Evolutionary conservation across 345 rosid species (phyloP).

Genomic region (Anastatica hierochuntica): DNA sequence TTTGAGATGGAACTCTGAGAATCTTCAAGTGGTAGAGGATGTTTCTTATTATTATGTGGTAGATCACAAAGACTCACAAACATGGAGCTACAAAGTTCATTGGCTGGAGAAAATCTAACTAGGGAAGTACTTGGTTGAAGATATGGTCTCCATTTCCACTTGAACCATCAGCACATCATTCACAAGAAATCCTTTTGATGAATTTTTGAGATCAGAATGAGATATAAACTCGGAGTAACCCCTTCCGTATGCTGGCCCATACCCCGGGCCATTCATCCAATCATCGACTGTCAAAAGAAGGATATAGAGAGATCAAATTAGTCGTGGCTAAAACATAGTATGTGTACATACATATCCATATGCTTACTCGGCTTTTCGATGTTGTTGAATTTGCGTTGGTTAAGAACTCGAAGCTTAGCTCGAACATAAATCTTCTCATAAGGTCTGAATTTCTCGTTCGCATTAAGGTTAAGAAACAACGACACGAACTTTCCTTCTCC

Average conservation of each 20-base stretch:
- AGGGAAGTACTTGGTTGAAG: constrained; percentile 6
- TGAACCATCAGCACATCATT: constrained; percentile 5
- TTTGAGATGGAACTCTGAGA: no score
- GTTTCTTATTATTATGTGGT: no score
- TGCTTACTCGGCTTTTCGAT: background rate
- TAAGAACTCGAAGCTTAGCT: constrained; percentile 10
- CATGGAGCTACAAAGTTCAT: background rate
- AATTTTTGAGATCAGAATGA: background rate
- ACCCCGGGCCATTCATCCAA: background rate
- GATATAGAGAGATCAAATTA: background rate
- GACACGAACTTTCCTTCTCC: constrained; percentile 6
- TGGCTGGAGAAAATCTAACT: background rate
- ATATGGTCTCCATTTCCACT: constrained; percentile 1
- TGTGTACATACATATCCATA: background rate
- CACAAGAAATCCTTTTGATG: constrained; percentile 13
- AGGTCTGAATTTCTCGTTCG: background rate
- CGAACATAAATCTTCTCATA: constrained; percentile 12
- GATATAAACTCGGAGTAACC: background rate
- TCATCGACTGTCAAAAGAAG: background rate
- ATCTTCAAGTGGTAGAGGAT: no score
- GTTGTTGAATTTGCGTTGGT: background rate
- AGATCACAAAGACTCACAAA: no score
- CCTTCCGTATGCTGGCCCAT: background rate
- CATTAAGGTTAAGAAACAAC: background rate
- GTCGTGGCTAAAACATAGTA: background rate